Evolutionary conservation across 23 red algal genomes (phyloP).

Genomic region (Porphyridium purpureum): DNA sequence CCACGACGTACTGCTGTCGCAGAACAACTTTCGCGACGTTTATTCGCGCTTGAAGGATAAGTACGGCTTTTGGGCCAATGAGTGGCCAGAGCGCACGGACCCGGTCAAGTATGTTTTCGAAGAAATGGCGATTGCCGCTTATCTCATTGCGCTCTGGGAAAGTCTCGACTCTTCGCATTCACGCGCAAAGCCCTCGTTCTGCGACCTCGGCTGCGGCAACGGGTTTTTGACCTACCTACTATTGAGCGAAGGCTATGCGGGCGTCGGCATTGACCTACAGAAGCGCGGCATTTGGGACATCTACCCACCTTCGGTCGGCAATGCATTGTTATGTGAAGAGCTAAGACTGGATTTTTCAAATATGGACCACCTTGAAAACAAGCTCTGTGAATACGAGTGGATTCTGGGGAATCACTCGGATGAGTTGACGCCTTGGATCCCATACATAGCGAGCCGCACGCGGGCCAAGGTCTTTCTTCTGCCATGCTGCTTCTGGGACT

Average conservation of each 20-base stretch:
- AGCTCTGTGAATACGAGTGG: slow-evolving; percentile 12
- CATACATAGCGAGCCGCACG: slow-evolving; percentile 6
- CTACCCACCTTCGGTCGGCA: slow-evolving; percentile 7
- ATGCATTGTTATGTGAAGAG: slow-evolving; percentile 1
- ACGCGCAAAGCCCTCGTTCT: slow-evolving; percentile 4
- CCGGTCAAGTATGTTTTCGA: slow-evolving; percentile 23
- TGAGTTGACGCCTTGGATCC: slow-evolving; percentile 21
- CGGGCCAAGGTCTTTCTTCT: slow-evolving; percentile 11
- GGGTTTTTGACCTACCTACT: slow-evolving; percentile 19
- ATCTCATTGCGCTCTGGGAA: slow-evolving; percentile 14
- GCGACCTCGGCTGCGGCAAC: slow-evolving; percentile 20
- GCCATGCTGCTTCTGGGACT: slow-evolving; percentile 22
- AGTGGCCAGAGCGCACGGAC: slow-evolving; percentile 19
- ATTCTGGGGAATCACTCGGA: slow-evolving; percentile 23
- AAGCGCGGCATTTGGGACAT: slow-evolving; percentile 10
- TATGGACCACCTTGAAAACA: slow-evolving; percentile 11
- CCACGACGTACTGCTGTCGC: slow-evolving; percentile 11
- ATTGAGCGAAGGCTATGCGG: slow-evolving; percentile 10
- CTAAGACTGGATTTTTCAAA: too few species aligned
- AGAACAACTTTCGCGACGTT: background rate
- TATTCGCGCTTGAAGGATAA: slow-evolving; percentile 15
- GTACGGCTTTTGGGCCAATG: slow-evolving; percentile 14
- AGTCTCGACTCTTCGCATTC: background rate
- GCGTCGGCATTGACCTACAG: slow-evolving; percentile 16
- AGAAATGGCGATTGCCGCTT: slow-evolving; percentile 20